Evolutionary conservation across 2,329 filamentous ascomycete genomes (phyloP).

Genomic region (Penicillium freii): DNA sequence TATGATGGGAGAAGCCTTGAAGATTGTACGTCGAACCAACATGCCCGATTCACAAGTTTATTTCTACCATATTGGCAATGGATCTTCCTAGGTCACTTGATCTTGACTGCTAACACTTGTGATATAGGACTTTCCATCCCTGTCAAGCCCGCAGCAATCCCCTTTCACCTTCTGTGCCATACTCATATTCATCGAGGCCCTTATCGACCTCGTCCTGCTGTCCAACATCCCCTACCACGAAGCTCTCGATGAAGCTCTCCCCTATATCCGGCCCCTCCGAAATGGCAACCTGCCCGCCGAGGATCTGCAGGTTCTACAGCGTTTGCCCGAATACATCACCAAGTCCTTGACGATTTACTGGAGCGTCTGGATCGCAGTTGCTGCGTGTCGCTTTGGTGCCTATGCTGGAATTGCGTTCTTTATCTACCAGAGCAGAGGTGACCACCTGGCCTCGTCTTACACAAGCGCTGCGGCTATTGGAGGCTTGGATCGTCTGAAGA

Average conservation of each 20-base stretch:
- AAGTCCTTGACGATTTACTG: slow-evolving; percentile 35
- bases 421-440: slow-evolving; percentile 36
- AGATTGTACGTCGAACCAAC: slow-evolving; percentile 58
- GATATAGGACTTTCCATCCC: slow-evolving; percentile 56
- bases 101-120: slow-evolving; percentile 4
- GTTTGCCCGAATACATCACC: slow-evolving; percentile 25
- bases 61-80: background rate
- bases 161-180: slow-evolving; percentile 66
- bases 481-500: slow-evolving; percentile 69
- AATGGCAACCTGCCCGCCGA: slow-evolving; percentile 25
- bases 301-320: slow-evolving; percentile 22
- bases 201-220: slow-evolving; percentile 65
- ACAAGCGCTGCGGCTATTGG: slow-evolving; percentile 23
- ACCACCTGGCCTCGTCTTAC: slow-evolving; percentile 20
- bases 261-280: slow-evolving; percentile 26
- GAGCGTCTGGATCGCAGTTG: slow-evolving; percentile 40
- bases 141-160: slow-evolving; percentile 64
- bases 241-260: slow-evolving; percentile 59
- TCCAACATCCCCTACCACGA: slow-evolving; percentile 60
- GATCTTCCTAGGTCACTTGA: background rate
- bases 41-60: background rate
- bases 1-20: slow-evolving; percentile 78
- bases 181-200: slow-evolving; percentile 64
- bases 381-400: slow-evolving; percentile 35
- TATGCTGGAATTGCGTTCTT: slow-evolving; percentile 40